These are phyloP conservation scores for Vigna trinervia DNA, from an alignment of 306 rosid species.

Conservation along the genomic window DNA sequence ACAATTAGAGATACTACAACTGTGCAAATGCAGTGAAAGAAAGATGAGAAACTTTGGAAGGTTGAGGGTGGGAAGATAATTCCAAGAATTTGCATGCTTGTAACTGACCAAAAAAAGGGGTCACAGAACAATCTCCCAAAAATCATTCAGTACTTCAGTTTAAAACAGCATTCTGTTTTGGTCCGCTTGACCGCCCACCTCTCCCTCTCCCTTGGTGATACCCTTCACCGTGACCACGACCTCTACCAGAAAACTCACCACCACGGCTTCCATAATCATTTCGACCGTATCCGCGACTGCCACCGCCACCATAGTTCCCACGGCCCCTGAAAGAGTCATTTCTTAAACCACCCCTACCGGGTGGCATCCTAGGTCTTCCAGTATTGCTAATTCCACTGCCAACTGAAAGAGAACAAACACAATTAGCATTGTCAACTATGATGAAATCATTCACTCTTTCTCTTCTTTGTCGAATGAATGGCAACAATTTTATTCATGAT, in stretches of 20 bases:
- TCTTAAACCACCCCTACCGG: constrained; percentile 63
- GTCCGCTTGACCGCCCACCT: constrained; percentile 58
- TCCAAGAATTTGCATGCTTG: constrained; percentile 43
- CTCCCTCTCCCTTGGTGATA: constrained; percentile 68
- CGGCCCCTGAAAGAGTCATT: constrained; percentile 66
- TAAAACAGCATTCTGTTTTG: constrained; percentile 44
- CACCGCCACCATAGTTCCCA: constrained; percentile 58
- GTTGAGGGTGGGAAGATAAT: constrained; percentile 41
- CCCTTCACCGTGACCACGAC: constrained; percentile 57
- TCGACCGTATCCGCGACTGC: constrained; percentile 56
- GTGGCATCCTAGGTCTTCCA: constrained; percentile 60
- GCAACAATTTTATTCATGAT: background rate
- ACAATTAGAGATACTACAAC: constrained; percentile 54
- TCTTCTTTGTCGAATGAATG: constrained; percentile 31
- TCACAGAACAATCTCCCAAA: constrained; percentile 36
- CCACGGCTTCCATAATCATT: constrained; percentile 57
- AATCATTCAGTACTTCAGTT: constrained; percentile 38
- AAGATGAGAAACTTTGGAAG: constrained; percentile 38
- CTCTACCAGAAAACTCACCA: constrained; percentile 62
- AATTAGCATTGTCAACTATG: constrained; percentile 17
- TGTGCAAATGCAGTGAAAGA: constrained; percentile 50
- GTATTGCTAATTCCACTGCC: constrained; percentile 44
- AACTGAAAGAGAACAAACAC: constrained; percentile 49
- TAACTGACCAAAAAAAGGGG: constrained; percentile 35
- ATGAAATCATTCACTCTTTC: background rate